These are phyloP conservation scores for Pterocarpus macrocarpus DNA, from an alignment of 306 rosid genomes.

Conservation along the genomic window DNA sequence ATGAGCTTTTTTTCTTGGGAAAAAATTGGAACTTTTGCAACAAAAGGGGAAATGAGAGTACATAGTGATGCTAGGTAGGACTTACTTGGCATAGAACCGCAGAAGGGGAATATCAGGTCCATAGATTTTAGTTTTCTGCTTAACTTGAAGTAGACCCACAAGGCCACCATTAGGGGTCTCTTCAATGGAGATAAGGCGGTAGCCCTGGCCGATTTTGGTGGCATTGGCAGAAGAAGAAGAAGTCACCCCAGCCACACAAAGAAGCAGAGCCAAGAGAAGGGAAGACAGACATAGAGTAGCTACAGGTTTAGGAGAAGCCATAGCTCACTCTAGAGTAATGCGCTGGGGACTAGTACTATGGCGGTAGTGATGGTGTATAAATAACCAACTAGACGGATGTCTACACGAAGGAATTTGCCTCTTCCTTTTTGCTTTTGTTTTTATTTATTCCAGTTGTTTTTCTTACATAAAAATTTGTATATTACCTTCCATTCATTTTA, in stretches of 20 bases:
- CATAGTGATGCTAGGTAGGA: background rate
- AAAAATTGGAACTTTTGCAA: background rate
- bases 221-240: constrained; percentile 50
- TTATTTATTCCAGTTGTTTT: too few relatives aligned
- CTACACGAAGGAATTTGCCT: constrained; percentile 10
- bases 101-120: constrained; percentile 85
- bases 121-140: constrained; percentile 61
- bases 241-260: constrained; percentile 28
- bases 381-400: constrained; percentile 34
- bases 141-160: constrained; percentile 73
- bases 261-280: constrained; percentile 45
- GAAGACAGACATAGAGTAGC: constrained; percentile 40
- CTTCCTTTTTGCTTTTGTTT: background rate
- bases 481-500: too few relatives aligned
- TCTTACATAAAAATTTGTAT: too few relatives aligned
- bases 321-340: constrained; percentile 31
- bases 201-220: constrained; percentile 79
- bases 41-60: background rate
- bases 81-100: constrained; percentile 83
- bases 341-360: background rate
- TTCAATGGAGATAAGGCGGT: constrained; percentile 77
- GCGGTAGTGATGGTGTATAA: constrained; percentile 32
- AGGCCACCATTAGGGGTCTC: constrained; percentile 78
- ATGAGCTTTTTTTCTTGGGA: too few relatives aligned
- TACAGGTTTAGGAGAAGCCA: constrained; percentile 33